These are phyloP conservation scores for Globisporangium radiosum DNA, from an alignment of 352 stramenopile genomes.

Conservation along the genomic window DNA sequence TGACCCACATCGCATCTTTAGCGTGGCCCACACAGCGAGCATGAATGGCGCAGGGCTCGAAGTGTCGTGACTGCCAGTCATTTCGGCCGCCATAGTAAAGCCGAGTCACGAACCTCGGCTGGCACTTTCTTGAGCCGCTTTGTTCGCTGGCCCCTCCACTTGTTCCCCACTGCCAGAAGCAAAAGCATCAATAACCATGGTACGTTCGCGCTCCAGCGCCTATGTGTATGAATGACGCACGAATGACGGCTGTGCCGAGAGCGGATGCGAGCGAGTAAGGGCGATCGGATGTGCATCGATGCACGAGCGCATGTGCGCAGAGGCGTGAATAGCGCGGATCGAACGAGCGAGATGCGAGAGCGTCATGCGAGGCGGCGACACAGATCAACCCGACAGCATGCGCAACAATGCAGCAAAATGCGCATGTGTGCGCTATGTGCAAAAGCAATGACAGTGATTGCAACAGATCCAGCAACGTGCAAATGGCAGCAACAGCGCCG, in stretches of 20 bases:
- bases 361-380: no score
- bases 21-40: no score
- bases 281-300: not conserved
- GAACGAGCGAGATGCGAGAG: no score
- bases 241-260: not conserved
- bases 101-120: conserved; percentile 41
- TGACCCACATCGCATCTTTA: no score
- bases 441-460: not conserved
- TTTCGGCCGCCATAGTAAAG: conserved; percentile 59
- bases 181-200: conserved; percentile 86
- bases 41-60: conserved; percentile 24
- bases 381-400: no score
- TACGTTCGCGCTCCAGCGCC: conserved; percentile 23
- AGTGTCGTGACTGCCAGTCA: conserved; percentile 75
- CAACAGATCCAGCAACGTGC: not conserved
- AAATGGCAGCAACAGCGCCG: not conserved
- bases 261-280: not conserved
- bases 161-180: conserved; percentile 76
- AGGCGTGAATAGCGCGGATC: no score
- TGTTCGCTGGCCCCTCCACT: conserved; percentile 35
- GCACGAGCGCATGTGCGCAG: not conserved
- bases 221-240: not conserved
- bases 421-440: no score
- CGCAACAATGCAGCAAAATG: no score
- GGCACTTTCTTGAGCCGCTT: conserved; percentile 21